Base-by-base conservation (phyloP, 75 land plant species). In the Azolla pinnata region DNA sequence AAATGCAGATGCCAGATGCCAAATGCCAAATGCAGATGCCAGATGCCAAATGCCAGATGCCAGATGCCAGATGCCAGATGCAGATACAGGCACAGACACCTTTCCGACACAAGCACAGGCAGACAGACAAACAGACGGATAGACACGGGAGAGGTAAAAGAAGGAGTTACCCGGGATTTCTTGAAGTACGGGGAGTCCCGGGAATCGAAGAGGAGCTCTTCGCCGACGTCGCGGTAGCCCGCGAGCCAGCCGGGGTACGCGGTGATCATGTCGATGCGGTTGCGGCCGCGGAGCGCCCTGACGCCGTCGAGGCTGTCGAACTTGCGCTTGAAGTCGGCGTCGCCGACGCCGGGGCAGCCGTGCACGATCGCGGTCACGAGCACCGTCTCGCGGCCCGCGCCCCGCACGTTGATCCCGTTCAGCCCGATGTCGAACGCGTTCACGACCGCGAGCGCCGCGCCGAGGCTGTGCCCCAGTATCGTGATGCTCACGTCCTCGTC, bases 401-500 rank as follows among this genome's bases (percentile, higher is more conserved):
- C n/a, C 23, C 47, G 9, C 16, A 27, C 49, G 49, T 65, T 75
- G 34, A 67, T 27, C 16, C 44, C 66, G 49, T 72, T 81, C 27
- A 75, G 64, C 0, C 71, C 85, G 1, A 84, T 35, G 64, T 88
- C 93, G 34, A 79, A 81, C 2, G 77, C 85, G 48, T 75, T 65
- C 0, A 88, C n/a, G 26, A 71, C 55, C 17, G 81, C 63, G 5
- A 88, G 38, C 10, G 69, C 54, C 0, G 76, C 85, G 0, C 93
- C 88, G 1, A 88, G 56, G 65, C 93, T 88, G 50, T 88, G 93
- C 31, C 88, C 93, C 0, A 67, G 52, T 19, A 72, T 44, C 5
- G 72, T 75, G 5, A 87, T 72, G 59, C 88, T 87, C 9, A 84
- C 42, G 0, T 59, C 48, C 23, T 88, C 93, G 24, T 73, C 72